phyloP scores from a whole-genome alignment of 192 early-diverging fungal genomes.

The Backusella westeae region DNA sequence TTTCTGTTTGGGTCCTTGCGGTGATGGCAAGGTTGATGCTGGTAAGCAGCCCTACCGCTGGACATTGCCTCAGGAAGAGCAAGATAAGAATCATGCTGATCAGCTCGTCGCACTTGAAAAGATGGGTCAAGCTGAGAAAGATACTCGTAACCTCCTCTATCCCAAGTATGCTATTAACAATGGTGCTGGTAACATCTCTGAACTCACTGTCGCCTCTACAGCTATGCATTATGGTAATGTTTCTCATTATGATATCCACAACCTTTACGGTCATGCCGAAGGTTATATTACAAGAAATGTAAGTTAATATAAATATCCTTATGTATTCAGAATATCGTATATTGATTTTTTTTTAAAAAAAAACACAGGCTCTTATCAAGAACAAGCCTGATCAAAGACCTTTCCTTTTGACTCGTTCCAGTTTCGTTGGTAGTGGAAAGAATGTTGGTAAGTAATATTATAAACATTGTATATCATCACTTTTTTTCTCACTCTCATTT shows the following conservation, averaged over 20 bases:
- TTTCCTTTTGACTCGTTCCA: constrained; percentile 62
- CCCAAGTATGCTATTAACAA: constrained; percentile 57
- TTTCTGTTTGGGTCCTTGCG: constrained; percentile 63
- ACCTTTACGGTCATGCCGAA: constrained; percentile 34
- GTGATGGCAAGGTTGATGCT: constrained; percentile 27
- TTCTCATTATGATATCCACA: constrained; percentile 33
- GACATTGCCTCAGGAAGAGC: constrained; percentile 32
- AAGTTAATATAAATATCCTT: background rate
- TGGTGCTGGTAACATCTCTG: constrained; percentile 40
- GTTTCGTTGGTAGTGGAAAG: constrained; percentile 62
- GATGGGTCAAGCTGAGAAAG: background rate
- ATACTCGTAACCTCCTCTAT: constrained; percentile 26
- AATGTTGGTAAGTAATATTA: background rate
- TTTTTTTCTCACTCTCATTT: no score
- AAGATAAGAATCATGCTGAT: constrained; percentile 31
- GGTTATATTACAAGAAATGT: constrained; percentile 20
- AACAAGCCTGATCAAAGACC: constrained; percentile 28
- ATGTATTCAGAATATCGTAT: background rate
- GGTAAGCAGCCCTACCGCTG: constrained; percentile 24
- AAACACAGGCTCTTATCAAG: constrained; percentile 8
- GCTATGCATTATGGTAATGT: constrained; percentile 30
- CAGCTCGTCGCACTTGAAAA: constrained; percentile 5
- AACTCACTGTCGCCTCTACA: constrained; percentile 45
- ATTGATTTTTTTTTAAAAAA: background rate
- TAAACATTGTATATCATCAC: no score